Evolutionary conservation across 306 rosid species (phyloP), one percentile per base, ranked within the genome.

Genomic region (Styphnolobium japonicum): DNA sequence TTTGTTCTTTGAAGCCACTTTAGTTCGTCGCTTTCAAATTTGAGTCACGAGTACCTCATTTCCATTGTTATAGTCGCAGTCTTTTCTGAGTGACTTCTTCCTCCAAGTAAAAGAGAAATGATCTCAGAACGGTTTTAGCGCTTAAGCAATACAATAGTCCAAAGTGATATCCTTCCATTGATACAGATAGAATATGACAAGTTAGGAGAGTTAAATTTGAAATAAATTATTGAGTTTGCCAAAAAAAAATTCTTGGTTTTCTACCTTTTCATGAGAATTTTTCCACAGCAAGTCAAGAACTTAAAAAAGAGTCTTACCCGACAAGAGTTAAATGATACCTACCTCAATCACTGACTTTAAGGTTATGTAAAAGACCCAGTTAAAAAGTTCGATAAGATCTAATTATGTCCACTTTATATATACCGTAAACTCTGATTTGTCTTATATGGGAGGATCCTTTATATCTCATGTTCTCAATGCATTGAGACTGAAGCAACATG

Each of bases 1-100:
- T 70, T 85, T 82, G 57, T 85, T 85, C 92, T 92, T 90, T 43
- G 82, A 94, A 89, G 96, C 90, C 90, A 90, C 93, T 89, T 88
- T 77, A 80, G 90, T 85, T 86, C 19, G 85, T 90, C 84, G 15
- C 85, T 85, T 82, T 90, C 94, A 74, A 62, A 37, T 27, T 71
- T 33, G 61, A 77, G 55, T 75, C 57, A 73, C 31, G 67, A 61
- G 22, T 37, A n/a, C 71, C 82, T 76, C 80, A 85, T 78, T 71
- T 78, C 71, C 78, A 71, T 77, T 15, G 42, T 52, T 63, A 60
- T n/a, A 55, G 19, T 55, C 75, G 68, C 81, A 77, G 81, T 14
- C 57, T 43, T 42, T 70, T 78, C 36, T 71, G 78, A 85, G 85
- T 80, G 87, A 80, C 73, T 78, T 76, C 73, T 78, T 76, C 86